Evolutionary conservation across 2,329 filamentous ascomycete genomes (phyloP), one percentile per base, ranked within the genome.

Genomic region (Cladobotryum protrusum): DNA sequence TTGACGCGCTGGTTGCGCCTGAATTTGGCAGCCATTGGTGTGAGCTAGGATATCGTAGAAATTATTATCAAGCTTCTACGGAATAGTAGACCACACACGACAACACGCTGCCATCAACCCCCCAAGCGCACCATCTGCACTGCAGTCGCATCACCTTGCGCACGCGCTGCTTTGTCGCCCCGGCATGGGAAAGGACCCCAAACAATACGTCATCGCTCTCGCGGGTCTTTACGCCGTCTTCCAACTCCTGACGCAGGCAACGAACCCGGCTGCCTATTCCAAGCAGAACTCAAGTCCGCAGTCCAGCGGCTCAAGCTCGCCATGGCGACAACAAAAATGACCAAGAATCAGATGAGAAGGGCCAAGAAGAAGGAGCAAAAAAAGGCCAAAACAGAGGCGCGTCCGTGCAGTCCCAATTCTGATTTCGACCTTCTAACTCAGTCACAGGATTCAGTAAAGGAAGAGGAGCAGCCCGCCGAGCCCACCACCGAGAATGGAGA

Each of bases 331-430:
- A 69, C 77, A 58, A 95, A 92, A 74, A 83, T 86, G 75, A 90
- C 86, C 67, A 97, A 96, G 76, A 96, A 96, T 71, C 89, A 95
- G 72, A 85, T 91, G 75, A 82, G 90, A 67, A 84, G 92, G 67
- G 87, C 89, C 44, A 91, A 92, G 76, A 96, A 93, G 81, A 96
- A 96, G 83, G 87, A 89, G 61, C 82, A 89, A 65, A 95, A 95
- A 73, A 83, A 83, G 62, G 70, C 81, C 58, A 72, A 78, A 47
- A 72, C 79, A 67, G 73, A 82, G 60, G 80, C 81, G 48, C 56
- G 58, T 19, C 40, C 39, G 11, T 29, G 18, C 20, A n/a, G 13
- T 11, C 11, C 41, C 41, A n/a, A 24, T 9, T 12, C 18, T 43
- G 19, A 19, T 5, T 32, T 24, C 5, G 3, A 7, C 14, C 20